Conservation (phyloP, 2,329 filamentous ascomycete species). For the Ampelomyces quisqualis region DNA sequence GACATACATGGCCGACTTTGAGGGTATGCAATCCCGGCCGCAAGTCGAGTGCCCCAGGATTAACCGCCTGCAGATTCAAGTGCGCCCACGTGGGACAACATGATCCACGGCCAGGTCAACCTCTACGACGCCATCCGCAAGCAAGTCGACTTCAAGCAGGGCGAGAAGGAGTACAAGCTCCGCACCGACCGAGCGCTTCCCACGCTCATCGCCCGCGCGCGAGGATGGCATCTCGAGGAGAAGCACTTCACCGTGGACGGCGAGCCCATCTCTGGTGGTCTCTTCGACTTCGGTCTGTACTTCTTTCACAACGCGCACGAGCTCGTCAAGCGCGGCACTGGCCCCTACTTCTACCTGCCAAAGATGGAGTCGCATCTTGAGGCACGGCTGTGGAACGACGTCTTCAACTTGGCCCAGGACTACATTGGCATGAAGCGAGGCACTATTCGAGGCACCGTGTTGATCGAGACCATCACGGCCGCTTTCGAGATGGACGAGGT, state of each 20-base stretch:
- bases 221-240: constrained; percentile 98
- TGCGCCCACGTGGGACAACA: constrained; percentile 98
- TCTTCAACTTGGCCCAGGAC: constrained; percentile 93
- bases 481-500: constrained; percentile 98
- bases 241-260: constrained; percentile 96
- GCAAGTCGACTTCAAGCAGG: constrained; percentile 95
- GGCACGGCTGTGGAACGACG: constrained; percentile 97
- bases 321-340: constrained; percentile 77
- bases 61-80: constrained; percentile 68
- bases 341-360: constrained; percentile 96
- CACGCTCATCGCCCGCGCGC: constrained; percentile 89
- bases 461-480: constrained; percentile 97
- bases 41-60: neutral
- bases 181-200: constrained; percentile 83
- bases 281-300: constrained; percentile 98
- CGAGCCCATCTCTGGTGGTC: constrained; percentile 84
- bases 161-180: constrained; percentile 94
- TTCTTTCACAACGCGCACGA: constrained; percentile 98
- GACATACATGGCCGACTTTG: constrained; percentile 99
- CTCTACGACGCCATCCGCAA: constrained; percentile 92
- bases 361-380: constrained; percentile 99
- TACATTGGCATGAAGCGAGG: constrained; percentile 85
- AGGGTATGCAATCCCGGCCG: constrained; percentile 61
- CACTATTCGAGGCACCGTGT: constrained; percentile 89
- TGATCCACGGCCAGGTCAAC: constrained; percentile 98